Evolutionary conservation across 164 flowering plant species (phyloP), one percentile per base, ranked within the genome.

Genomic region (Berberis thunbergii): DNA sequence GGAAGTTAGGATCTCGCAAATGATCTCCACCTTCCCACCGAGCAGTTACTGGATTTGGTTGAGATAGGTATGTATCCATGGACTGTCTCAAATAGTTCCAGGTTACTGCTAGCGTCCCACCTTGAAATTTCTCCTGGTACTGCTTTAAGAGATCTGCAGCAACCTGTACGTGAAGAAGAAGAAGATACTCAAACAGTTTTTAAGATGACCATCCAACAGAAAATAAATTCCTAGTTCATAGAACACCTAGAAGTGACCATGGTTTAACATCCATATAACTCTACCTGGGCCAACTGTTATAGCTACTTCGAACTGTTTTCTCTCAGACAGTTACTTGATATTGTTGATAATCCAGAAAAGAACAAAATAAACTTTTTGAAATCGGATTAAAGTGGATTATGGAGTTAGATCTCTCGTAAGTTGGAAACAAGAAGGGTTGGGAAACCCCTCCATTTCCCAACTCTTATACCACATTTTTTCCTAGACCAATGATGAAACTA

Each of bases 1-100:
- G 98, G 74, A 94, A 91, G 38, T 70, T 81, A 42, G 97, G 96
- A 77, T 94, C 84, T 62, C 97, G 74, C 70, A 94, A 70, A 75
- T 94, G 98, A 50, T 87, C 91, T 81, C 69, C 87, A 70, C 98
- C 78, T 84, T 94, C 97, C 96, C 98, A 91, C 45, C 97, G 77
- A 59, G 87, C 74, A 59, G 96, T 94, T 48, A 94, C 96, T 5
- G 97, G 98, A 71, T 94, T 94, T 57, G 98, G 98, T 76, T 83
- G 96, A 65, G 97, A 82, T 39, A 94, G 84, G 72, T 91, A 89
- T 9, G 90, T 46, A 69, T 75, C 85, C 98, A 94, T 91, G 63
- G 98, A 94, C 46, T 94, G 91, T 69, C 86, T 80, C 71, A 94
- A 72, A 79, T 94, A 91, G 75, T 83, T 94, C 97, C 97, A 94